phyloP scores from a whole-genome alignment of 75 land plant genomes.

The Chamaecyparis obtusa region DNA sequence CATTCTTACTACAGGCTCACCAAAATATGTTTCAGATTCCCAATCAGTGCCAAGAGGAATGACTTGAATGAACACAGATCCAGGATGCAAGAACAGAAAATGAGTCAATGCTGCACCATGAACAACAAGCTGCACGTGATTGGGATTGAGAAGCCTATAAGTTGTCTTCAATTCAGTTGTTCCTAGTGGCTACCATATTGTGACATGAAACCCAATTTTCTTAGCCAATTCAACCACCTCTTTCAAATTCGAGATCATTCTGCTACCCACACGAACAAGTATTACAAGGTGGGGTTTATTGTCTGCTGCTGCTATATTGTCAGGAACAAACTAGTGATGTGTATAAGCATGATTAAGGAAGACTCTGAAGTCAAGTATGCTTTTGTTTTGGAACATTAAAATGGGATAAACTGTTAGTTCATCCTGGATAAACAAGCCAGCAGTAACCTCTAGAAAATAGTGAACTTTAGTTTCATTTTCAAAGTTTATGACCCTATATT shows the following conservation, averaged over 20 bases:
- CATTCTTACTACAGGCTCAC: slow-evolving; percentile 74
- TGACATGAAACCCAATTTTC: slow-evolving; percentile 59
- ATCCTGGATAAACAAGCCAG: slow-evolving; percentile 69
- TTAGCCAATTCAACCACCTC: slow-evolving; percentile 49
- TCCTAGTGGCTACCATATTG: slow-evolving; percentile 46
- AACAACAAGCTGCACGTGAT: slow-evolving; percentile 71
- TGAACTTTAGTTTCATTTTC: slow-evolving; percentile 32
- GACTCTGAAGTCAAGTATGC: slow-evolving; percentile 55
- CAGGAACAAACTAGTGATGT: slow-evolving; percentile 17
- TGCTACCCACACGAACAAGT: slow-evolving; percentile 53
- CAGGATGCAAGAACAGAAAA: slow-evolving; percentile 81
- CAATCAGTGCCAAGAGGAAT: slow-evolving; percentile 82
- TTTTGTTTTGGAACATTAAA: slow-evolving; percentile 28
- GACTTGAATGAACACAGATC: slow-evolving; percentile 75
- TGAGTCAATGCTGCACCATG: slow-evolving; percentile 98
- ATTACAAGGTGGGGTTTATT: slow-evolving; percentile 41
- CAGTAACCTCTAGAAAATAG: slow-evolving; percentile 61
- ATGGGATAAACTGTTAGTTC: slow-evolving; percentile 58
- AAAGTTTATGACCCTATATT: slow-evolving; percentile 34
- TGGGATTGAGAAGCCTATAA: slow-evolving; percentile 46
- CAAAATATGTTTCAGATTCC: slow-evolving; percentile 85
- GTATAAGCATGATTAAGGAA: slow-evolving; percentile 58
- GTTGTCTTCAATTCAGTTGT: slow-evolving; percentile 61
- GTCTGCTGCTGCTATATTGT: slow-evolving; percentile 13
- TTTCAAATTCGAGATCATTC: slow-evolving; percentile 61